Evolutionary conservation across 257 asterid species (phyloP).

Genomic region (Nicotiana noctiflora): DNA sequence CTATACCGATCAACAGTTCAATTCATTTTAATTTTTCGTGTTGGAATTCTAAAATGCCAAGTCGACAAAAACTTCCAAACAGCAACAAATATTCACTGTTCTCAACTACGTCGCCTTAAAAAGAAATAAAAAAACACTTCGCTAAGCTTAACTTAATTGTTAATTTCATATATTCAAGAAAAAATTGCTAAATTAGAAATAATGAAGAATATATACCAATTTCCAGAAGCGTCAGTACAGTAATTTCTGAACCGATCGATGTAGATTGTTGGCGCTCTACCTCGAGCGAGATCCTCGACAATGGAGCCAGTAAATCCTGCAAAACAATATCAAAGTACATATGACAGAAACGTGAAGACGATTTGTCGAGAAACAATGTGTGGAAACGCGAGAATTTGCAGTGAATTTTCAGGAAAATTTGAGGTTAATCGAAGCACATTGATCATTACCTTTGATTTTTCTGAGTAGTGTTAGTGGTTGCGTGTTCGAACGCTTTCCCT

Average conservation of each 20-base stretch:
- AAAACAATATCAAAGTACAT: not conserved
- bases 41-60: not conserved
- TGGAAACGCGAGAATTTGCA: not conserved
- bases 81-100: not conserved
- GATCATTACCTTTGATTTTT: slow-evolving; percentile 42
- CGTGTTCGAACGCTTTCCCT: slow-evolving; percentile 34
- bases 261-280: slow-evolving; percentile 41
- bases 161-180: not conserved
- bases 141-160: not conserved
- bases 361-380: not conserved
- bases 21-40: not conserved
- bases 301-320: slow-evolving; percentile 67
- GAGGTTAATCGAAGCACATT: not conserved
- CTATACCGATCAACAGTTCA: not conserved
- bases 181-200: no score
- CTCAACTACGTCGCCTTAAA: not conserved
- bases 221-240: slow-evolving; percentile 53
- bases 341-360: not conserved
- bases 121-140: not conserved
- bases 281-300: slow-evolving; percentile 43
- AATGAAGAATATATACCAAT: slow-evolving; percentile 31
- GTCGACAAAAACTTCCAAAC: not conserved
- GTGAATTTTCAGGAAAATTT: not conserved
- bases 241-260: slow-evolving; percentile 66
- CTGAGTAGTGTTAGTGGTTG: slow-evolving; percentile 35